Evolutionary conservation across 2,329 filamentous ascomycete genomes (phyloP), one percentile per base, ranked within the genome.

Genomic region (Ascocoryne sarcoides): DNA sequence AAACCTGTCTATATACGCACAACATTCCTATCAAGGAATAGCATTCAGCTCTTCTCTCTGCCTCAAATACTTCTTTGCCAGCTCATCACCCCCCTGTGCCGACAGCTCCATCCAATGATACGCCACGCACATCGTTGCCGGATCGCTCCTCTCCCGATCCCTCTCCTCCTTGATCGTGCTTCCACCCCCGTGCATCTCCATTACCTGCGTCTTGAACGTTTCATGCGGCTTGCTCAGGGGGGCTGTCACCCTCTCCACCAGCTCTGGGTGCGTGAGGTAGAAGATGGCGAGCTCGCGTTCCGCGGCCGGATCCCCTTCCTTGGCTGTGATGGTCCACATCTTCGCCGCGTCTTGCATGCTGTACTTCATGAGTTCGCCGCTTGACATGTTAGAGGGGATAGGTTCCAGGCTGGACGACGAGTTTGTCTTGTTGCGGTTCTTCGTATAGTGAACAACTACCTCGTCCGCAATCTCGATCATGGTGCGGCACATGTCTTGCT

Each of bases 51-150:
- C 56, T 39, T 58, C 56, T 15, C 56, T 51, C 64, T 93, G 85
- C 48, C 81, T 74, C 61, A 95, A 66, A 63, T 90, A 89, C 60
- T 82, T 83, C 58, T 78, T 81, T 15, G 90, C 90, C 51, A 94
- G 68, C 56, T 83, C 76, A 60, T 96, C 90, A 1, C 88, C 88
- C n/a, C 88, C 88, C 40, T 75, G 74, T 53, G 86, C 84, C 28
- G 85, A 88, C 50, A 85, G 71, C 65, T 90, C 86, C 88, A 96
- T 95, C 89, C 90, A 96, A 67, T 96, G 90, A 63, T 93, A 80
- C 8, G 90, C 90, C 42, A 95, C 77, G 55, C 89, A 95, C 84
- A 96, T 92, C 31, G 88, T 79, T 39, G 82, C 82, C 2, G 86
- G 85, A 60, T 95, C 87, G 44, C 81, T 88, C 50, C 86, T 71